A percentile compares a stretch with the other conserved stretches of the same genome.
These are phyloP conservation scores for Ziziphus jujuba DNA, from an alignment of 306 rosid genomes.

Conservation along the genomic window DNA sequence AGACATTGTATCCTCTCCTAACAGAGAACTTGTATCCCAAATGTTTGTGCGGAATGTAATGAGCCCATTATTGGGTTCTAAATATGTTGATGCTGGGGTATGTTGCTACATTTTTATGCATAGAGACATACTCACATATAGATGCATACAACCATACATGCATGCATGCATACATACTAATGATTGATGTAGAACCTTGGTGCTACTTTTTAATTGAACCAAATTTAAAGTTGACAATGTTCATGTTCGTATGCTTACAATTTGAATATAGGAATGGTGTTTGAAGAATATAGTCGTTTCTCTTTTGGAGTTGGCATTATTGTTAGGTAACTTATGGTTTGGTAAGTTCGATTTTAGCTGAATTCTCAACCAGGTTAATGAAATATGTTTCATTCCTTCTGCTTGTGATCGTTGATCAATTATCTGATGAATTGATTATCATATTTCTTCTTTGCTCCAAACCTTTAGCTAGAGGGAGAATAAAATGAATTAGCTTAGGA, in stretches of 20 bases:
- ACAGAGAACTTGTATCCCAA: conserved; percentile 52
- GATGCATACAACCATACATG: too few relatives aligned
- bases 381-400: too few relatives aligned
- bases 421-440: too few relatives aligned
- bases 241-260: not conserved
- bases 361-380: too few relatives aligned
- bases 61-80: conserved; percentile 78
- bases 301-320: not conserved
- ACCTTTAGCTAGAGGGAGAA: not conserved
- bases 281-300: not conserved
- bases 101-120: not conserved
- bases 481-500: conserved; percentile 1
- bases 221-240: not conserved
- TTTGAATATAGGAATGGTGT: not conserved
- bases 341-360: too few relatives aligned
- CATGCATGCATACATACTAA: not conserved
- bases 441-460: too few relatives aligned
- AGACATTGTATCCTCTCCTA: conserved; percentile 47
- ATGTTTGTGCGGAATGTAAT: conserved; percentile 59
- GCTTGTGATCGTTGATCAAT: too few relatives aligned
- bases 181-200: too few relatives aligned
- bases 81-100: conserved; percentile 83
- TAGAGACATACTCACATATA: too few relatives aligned
- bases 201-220: too few relatives aligned
- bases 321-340: too few relatives aligned